phyloP scores from a whole-genome alignment of 176 grass and related monocot genomes.

The Aegilops bicornis region DNA sequence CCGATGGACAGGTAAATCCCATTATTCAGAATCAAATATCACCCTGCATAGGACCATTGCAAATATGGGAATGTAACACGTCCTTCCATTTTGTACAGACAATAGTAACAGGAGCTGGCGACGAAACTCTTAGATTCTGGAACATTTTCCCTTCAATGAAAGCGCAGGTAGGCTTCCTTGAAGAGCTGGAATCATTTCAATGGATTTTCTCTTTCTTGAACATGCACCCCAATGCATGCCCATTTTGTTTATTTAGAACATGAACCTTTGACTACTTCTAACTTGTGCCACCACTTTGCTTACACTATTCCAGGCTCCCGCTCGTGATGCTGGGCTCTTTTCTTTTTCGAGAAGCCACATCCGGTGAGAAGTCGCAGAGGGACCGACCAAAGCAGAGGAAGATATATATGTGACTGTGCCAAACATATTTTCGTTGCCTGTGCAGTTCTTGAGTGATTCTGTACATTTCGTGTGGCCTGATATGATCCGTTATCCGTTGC shows the following conservation, averaged over 20 bases:
- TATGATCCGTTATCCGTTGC: slow-evolving; percentile 9
- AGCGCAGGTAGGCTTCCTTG: slow-evolving; percentile 45
- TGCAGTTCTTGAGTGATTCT: slow-evolving; percentile 40
- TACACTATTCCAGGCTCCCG: slow-evolving; percentile 63
- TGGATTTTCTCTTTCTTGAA: too few species aligned
- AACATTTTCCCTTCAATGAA: slow-evolving; percentile 94
- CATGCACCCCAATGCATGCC: too few species aligned
- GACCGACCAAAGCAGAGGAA: background rate
- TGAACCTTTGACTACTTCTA: background rate
- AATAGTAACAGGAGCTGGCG: slow-evolving; percentile 90
- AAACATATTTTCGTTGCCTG: slow-evolving; percentile 14
- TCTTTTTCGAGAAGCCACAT: slow-evolving; percentile 84
- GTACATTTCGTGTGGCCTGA: slow-evolving; percentile 52
- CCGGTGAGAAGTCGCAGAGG: slow-evolving; percentile 44
- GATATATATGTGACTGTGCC: slow-evolving; percentile 1
- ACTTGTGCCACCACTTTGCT: background rate
- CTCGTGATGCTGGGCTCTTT: slow-evolving; percentile 78
- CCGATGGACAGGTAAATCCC: slow-evolving; percentile 83
- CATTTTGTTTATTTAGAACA: too few species aligned
- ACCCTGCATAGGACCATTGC: background rate
- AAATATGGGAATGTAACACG: background rate
- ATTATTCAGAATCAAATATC: background rate
- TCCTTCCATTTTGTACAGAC: slow-evolving; percentile 61
- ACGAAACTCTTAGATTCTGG: slow-evolving; percentile 96
- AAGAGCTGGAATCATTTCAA: background rate